Evolutionary conservation across 257 asterid species (phyloP).

Genomic region (Leptodermis oblonga): DNA sequence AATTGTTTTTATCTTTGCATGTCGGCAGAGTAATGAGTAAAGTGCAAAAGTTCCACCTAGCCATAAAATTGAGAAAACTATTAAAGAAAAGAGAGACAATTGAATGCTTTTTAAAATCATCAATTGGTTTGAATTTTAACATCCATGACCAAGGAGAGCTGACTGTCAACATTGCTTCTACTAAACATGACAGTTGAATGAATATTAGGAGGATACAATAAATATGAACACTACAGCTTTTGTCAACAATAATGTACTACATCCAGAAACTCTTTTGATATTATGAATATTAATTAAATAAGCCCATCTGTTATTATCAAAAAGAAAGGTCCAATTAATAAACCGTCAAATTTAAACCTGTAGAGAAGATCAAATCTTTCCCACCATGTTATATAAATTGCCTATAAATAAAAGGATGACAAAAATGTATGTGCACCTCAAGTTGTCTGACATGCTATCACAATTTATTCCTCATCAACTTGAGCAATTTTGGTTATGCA

Average conservation of each 20-base stretch:
- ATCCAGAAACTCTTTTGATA: not conserved
- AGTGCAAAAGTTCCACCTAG: slow-evolving; percentile 96
- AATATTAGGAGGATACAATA: not conserved
- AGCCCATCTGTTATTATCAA: not conserved
- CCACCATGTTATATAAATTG: not conserved
- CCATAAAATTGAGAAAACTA: not conserved
- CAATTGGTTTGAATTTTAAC: not conserved
- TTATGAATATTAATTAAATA: not conserved
- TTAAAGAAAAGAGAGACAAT: not conserved
- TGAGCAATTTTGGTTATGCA: not conserved
- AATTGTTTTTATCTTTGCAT: slow-evolving; percentile 80
- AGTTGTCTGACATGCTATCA: not conserved
- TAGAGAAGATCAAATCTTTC: not conserved
- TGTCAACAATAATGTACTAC: not conserved
- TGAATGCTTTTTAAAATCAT: not conserved
- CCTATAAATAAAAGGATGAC: not conserved
- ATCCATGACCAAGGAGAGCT: not conserved
- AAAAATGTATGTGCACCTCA: not conserved
- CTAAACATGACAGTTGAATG: not conserved
- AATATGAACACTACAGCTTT: not conserved
- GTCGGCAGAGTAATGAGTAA: slow-evolving; percentile 91
- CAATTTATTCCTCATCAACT: not conserved
- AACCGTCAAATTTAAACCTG: not conserved
- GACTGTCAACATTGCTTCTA: not conserved
- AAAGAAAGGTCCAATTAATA: not conserved